Base-by-base conservation (phyloP, 768 basidiomycete species). In the Naganishia kalamii region DNA sequence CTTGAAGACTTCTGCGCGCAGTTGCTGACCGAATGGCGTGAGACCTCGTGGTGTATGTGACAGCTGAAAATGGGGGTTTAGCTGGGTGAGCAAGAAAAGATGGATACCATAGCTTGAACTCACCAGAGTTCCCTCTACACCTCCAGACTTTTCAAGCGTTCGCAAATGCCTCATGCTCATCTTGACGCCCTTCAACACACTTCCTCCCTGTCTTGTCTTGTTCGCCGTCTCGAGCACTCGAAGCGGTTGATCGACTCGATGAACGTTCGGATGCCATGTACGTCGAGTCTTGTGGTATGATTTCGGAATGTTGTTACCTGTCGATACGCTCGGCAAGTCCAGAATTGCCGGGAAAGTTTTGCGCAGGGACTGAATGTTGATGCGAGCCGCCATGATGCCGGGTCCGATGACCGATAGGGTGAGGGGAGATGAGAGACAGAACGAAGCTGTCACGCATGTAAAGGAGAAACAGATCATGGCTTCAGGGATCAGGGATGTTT, bases 221-320 rank as follows among this genome's bases (percentile, higher is more conserved):
- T 64, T 51, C 50, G 51, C 50, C 23, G 57, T 41, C 25, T 61
- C 60, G 11, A 68, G n/a, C 15, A 54, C 8, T 27, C 27, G 33
- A 43, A 74, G 47, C 12, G 73, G 70, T 62, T 66, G 69, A 44
- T 74, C 74, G 4, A 71, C 54, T 21, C 75, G 65, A 1, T 71
- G 69, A 30, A 70, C 63, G 66, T 76, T 76, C 29, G 73, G 66
- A 25, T 68, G 63, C 72, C 74, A 76, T 35, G 69, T 69, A 41
- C 75, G 49, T 32, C 73, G 69, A 11, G 75, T 76, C 61, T 76
- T 76, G 65, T 74, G 73, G 13, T 74, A 68, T n/a, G 75, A 76
- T 68, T 76, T 76, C 7, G 75, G 75, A 33, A 73, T 71, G 65
- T 76, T 76, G 70, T 76, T 76, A 30, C 75, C 75, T 12, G 71